Evolutionary conservation across 192 early-diverging fungal genomes (phyloP).

Genomic region (Spinellus fusiger): DNA sequence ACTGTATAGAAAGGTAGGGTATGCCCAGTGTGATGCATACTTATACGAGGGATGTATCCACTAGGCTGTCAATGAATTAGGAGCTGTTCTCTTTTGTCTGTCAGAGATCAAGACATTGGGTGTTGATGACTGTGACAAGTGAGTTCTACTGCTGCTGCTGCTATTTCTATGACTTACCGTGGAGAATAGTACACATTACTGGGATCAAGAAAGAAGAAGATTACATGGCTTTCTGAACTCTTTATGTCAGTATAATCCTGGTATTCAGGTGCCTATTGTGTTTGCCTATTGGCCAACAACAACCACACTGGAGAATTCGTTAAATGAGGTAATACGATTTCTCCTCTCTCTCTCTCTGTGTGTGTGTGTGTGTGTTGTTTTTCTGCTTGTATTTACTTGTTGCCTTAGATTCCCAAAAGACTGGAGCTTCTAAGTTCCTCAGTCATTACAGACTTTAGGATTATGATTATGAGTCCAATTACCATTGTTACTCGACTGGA

Average conservation of each 20-base stretch:
- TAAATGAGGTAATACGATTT: neutral
- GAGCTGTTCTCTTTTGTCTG: slow-evolving; percentile 16
- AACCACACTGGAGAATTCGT: neutral
- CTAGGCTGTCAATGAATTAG: slow-evolving; percentile 10
- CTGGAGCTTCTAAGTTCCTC: neutral
- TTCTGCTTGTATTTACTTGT: neutral
- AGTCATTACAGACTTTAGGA: slow-evolving; percentile 1
- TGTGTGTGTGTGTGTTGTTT: too few relatives aligned
- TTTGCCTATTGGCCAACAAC: slow-evolving; percentile 18
- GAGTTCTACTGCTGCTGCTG: neutral
- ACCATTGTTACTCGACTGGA: neutral
- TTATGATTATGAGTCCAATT: slow-evolving; percentile 7
- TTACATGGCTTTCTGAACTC: slow-evolving; percentile 1
- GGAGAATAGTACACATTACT: slow-evolving; percentile 1
- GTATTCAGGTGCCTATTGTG: slow-evolving; percentile 10
- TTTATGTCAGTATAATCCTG: neutral
- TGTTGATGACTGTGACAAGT: slow-evolving; percentile 6
- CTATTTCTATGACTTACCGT: neutral
- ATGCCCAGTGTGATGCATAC: too few relatives aligned
- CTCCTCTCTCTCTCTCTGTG: neutral
- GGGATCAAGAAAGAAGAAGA: slow-evolving; percentile 11
- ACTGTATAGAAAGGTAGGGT: slow-evolving; percentile 15
- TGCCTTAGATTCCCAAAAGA: neutral
- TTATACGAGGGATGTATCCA: neutral
- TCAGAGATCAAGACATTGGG: neutral